Evolutionary conservation across 2,329 filamentous ascomycete genomes (phyloP).

Genomic region (Phialocephala subalpina): DNA sequence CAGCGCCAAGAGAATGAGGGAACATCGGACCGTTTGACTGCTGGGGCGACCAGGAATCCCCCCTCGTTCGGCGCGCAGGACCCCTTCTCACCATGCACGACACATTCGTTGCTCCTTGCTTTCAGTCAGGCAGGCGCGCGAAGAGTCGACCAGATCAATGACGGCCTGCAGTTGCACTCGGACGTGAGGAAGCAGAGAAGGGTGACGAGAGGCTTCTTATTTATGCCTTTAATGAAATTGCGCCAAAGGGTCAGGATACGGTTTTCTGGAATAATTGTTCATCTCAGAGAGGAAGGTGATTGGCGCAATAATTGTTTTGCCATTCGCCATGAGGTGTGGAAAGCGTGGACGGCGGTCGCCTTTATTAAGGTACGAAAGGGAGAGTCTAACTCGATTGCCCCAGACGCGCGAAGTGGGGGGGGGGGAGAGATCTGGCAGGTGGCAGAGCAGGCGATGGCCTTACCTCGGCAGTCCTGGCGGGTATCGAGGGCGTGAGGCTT

Average conservation of each 20-base stretch:
- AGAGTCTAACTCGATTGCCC: constrained; percentile 9
- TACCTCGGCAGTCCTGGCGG: not conserved
- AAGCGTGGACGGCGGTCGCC: constrained; percentile 11
- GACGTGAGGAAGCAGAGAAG: constrained; percentile 29
- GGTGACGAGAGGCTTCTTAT: constrained; percentile 19
- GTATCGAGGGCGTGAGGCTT: not conserved
- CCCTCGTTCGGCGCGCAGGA: constrained; percentile 17
- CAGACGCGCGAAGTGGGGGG: constrained; percentile 15
- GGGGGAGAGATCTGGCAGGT: not conserved
- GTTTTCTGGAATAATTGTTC: constrained; percentile 18
- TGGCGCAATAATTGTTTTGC: constrained; percentile 25
- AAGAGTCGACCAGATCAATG: constrained; percentile 1
- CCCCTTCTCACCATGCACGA: constrained; percentile 25
- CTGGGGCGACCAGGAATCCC: constrained; percentile 29
- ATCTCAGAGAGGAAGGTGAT: constrained; percentile 9
- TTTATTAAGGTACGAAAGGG: constrained; percentile 14
- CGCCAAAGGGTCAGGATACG: constrained; percentile 17
- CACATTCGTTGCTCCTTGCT: constrained; percentile 15
- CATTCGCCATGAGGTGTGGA: constrained; percentile 8
- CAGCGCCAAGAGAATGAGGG: constrained; percentile 17
- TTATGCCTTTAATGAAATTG: constrained; percentile 26
- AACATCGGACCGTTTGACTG: constrained; percentile 40
- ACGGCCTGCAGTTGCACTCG: constrained; percentile 18
- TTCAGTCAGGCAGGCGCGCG: not conserved
- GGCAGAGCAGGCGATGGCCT: not conserved